Evolutionary conservation across 352 stramenopile species (phyloP).

Genomic region (Pelagophyceae sp.): DNA sequence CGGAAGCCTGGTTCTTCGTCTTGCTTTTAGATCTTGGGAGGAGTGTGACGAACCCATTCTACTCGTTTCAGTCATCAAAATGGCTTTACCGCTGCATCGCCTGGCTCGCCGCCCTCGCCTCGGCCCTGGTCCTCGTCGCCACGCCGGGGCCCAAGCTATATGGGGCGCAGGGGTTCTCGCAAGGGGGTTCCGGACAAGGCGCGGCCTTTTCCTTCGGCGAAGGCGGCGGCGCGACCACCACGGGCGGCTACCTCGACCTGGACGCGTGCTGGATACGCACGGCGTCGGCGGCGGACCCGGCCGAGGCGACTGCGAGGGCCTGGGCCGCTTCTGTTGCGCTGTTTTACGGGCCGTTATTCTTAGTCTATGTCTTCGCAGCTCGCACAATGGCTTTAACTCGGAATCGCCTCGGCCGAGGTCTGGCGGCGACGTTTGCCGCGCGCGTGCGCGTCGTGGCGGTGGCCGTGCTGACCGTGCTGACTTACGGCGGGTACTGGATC

Average conservation of each 20-base stretch:
- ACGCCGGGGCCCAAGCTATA: background rate
- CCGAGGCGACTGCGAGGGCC: background rate
- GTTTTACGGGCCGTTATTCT: background rate
- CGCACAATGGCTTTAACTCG: background rate
- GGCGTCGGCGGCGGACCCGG: background rate
- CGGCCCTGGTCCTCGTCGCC: background rate
- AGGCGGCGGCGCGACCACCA: too few species aligned
- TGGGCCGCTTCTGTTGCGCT: background rate
- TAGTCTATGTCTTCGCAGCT: background rate
- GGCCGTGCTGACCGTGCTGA: background rate
- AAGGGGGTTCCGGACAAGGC: background rate
- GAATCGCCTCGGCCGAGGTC: background rate
- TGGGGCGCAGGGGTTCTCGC: too few species aligned
- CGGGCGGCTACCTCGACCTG: background rate
- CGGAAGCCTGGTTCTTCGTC: conserved; percentile 4
- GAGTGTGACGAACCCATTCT: background rate
- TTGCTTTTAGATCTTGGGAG: background rate
- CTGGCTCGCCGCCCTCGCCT: background rate
- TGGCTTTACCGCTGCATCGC: too few species aligned
- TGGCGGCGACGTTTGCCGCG: background rate
- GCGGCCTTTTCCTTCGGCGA: background rate
- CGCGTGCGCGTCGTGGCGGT: background rate
- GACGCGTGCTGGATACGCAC: background rate
- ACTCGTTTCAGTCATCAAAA: too few species aligned
- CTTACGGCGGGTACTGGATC: background rate